A percentile compares a stretch with the other conserved stretches of the same genome.
These are phyloP conservation scores for Bipolaris cookei DNA, from an alignment of 2,329 filamentous ascomycete genomes.

Conservation along the genomic window DNA sequence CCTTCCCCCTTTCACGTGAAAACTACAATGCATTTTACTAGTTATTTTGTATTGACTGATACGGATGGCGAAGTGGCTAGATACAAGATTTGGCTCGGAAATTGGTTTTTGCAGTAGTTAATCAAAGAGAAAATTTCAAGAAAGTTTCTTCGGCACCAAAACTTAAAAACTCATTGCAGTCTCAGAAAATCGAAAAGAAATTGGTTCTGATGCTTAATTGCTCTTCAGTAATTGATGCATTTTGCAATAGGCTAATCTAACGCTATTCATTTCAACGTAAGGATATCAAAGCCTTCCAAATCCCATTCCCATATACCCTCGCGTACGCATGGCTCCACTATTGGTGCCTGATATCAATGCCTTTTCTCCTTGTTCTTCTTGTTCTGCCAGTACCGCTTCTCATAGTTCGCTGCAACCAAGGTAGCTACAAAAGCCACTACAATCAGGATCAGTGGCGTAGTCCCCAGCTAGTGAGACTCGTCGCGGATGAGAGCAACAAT, in stretches of 20 bases:
- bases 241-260: slow-evolving; percentile 37
- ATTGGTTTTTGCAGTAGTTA: too few species aligned
- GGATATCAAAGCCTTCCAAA: slow-evolving; percentile 28
- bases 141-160: too few species aligned
- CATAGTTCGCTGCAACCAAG: slow-evolving; percentile 5
- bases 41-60: too few species aligned
- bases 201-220: too few species aligned
- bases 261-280: slow-evolving; percentile 46
- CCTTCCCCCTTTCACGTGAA: slow-evolving; percentile 9
- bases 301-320: not conserved
- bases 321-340: slow-evolving; percentile 18
- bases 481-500: slow-evolving; percentile 96
- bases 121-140: too few species aligned
- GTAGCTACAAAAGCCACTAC: slow-evolving; percentile 5
- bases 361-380: not conserved
- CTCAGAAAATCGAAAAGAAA: too few species aligned
- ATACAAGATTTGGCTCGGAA: too few species aligned
- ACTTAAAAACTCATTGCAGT: too few species aligned
- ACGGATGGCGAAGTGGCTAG: too few species aligned
- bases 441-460: slow-evolving; percentile 3
- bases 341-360: slow-evolving; percentile 23
- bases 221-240: slow-evolving; percentile 18
- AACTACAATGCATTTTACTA: slow-evolving; percentile 31
- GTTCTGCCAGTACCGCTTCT: not conserved
- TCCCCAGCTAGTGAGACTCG: slow-evolving; percentile 72